Evolutionary conservation across 164 flowering plant genomes (phyloP), one percentile per base, ranked within the genome.

Genomic region (Aristolochia fimbriata): DNA sequence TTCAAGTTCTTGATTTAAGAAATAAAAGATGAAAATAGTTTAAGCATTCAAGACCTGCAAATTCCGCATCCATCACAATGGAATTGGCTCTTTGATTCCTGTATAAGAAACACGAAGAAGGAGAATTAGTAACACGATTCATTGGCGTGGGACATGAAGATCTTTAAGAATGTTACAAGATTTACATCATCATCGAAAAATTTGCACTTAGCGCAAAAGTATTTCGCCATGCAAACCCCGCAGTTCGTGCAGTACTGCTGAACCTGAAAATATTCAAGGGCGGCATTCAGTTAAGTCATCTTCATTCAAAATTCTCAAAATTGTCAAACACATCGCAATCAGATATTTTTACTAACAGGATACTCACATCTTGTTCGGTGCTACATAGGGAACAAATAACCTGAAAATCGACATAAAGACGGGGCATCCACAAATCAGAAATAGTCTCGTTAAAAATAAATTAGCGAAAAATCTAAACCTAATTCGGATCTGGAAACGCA

Each of bases 1-100:
- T 37, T 37, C 8, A 7, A 37, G 12, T 0, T 37, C 43, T 37
- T 37, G 43, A 5, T 37, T 37, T 37, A 7, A 7, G 9, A 37
- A 37, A 37, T 37, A 37, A 37, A 37, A 37, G 9, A 37, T 3
- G 48, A 9, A 45, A 23, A 10, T 8, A 23, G 20, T 53, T 30
- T 47, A 17, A 19, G 47, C 19, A 31, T 59, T 43, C 22, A 62
- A 22, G 16, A 81, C 91, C 86, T 83, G 83, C 96, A 91, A 25
- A 91, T 86, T 60, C 95, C 98, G 71, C 98, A 91, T 64, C 84
- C 81, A 67, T 83, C 80, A 33, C 98, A 91, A 62, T 91, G 97
- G 73, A 81, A 91, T 62, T 91, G 97, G n/a, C 77, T 76, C 75
- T 91, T 91, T 9, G 92, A 81, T 21, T 83, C 74, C 97, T 91